phyloP scores from a whole-genome alignment of 371 early-diverging fungal species.

The Apophysomyces elegans region DNA sequence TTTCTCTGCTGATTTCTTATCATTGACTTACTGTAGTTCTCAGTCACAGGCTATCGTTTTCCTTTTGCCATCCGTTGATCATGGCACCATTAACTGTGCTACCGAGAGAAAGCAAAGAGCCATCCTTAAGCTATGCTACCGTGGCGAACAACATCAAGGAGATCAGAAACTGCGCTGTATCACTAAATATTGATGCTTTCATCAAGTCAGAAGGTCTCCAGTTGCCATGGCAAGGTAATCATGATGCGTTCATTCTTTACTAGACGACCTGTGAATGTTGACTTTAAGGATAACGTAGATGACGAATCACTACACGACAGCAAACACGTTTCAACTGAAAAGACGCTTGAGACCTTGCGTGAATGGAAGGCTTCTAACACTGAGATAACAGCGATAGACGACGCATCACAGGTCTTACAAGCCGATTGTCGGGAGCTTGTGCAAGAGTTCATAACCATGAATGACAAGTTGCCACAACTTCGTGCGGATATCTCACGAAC shows the following conservation, averaged over 20 bases:
- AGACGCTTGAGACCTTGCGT: neutral
- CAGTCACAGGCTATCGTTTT: too few species aligned
- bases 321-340: neutral
- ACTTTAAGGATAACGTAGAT: neutral
- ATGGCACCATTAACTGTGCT: neutral
- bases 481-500: neutral
- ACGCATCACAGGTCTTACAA: neutral
- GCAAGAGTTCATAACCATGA: neutral
- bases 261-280: neutral
- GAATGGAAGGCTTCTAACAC: neutral
- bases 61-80: neutral
- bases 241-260: neutral
- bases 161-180: neutral
- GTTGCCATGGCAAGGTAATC: neutral
- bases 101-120: neutral
- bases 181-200: neutral
- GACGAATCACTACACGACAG: neutral
- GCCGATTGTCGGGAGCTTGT: neutral
- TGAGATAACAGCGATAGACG: too few species aligned
- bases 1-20: too few species aligned
- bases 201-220: neutral
- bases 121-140: neutral
- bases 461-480: neutral
- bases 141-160: conserved; percentile 5
- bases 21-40: too few species aligned